Evolutionary conservation across 306 rosid genomes (phyloP), one percentile per base, ranked within the genome.

Genomic region (Sechiopsis laciniata): DNA sequence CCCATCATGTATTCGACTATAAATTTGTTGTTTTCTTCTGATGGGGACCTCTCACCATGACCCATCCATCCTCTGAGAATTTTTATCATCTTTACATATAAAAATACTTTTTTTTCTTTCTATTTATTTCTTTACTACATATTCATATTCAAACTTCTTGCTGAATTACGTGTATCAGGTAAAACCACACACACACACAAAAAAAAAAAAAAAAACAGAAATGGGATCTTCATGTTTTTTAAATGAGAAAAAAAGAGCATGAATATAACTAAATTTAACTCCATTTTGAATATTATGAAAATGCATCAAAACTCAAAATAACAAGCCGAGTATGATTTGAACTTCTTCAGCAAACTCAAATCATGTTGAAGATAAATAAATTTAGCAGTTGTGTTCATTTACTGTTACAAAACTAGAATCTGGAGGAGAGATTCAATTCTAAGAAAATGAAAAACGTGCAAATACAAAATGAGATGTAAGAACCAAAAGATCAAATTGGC

Each of bases 371-470:
- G 10, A 60, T 61, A 75, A 58, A 37, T 26, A 58, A 77, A 76
- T 45, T 46, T 63, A 65, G 78, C 67, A 79, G 65, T 77, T 69
- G 88, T 77, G 89, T 82, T 82, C 80, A 77, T 8, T 73, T 26
- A 63, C 67, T 45, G 76, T 57, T 76, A 61, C 73, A 83, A 60
- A 79, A 75, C 80, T 42, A 78, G 79, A 78, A 63, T 78, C 78
- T 75, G 72, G 77, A 73, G 78, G 54, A 82, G 52, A 80, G 74
- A 80, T 64, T 64, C 71, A 40, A 37, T 74, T 68, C 77, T 79
- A 74, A 73, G 55, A 76, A 74, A 76, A 62, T 13, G 7, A 24
- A 26, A 45, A 42, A 42, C 37, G 45, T 46, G 37, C 19, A 67
- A 20, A 32, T 45, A 67, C 72, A 45, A 20, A 45, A 66, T 66